Evolutionary conservation across 2,329 filamentous ascomycete genomes (phyloP).

Genomic region (Talaromyces marneffei): DNA sequence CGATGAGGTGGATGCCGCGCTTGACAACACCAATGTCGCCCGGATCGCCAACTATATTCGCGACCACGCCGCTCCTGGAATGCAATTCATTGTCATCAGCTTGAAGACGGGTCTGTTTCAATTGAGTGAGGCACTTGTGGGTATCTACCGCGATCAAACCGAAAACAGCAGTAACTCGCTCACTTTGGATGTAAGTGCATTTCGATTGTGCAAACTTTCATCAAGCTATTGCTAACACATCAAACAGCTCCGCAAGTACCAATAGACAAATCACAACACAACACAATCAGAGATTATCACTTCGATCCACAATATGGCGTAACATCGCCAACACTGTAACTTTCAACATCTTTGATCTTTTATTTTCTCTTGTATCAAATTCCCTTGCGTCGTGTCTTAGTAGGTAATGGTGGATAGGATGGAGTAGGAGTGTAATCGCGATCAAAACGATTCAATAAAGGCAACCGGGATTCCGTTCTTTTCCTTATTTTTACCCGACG

Average conservation of each 20-base stretch:
- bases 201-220: background rate
- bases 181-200: conserved; percentile 80
- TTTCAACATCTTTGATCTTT: background rate
- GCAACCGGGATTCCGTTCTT: background rate
- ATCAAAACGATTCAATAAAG: background rate
- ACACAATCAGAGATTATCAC: background rate
- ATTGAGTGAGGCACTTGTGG: conserved; percentile 90
- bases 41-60: conserved; percentile 95
- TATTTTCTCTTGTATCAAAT: background rate
- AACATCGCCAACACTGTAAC: background rate
- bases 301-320: background rate
- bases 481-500: background rate
- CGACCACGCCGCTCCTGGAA: conserved; percentile 88
- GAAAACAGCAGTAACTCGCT: conserved; percentile 87
- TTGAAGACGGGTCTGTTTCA: conserved; percentile 95
- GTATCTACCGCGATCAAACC: conserved; percentile 90
- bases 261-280: conserved; percentile 8
- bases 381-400: background rate
- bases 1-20: conserved; percentile 93
- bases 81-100: conserved; percentile 98
- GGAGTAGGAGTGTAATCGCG: background rate
- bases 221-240: conserved; percentile 1
- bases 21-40: conserved; percentile 96
- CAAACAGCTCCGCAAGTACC: conserved; percentile 33
- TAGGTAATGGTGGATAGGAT: background rate